Conservation (phyloP, 2,329 filamentous ascomycete genomes). For the Colletotrichum australisinense region DNA sequence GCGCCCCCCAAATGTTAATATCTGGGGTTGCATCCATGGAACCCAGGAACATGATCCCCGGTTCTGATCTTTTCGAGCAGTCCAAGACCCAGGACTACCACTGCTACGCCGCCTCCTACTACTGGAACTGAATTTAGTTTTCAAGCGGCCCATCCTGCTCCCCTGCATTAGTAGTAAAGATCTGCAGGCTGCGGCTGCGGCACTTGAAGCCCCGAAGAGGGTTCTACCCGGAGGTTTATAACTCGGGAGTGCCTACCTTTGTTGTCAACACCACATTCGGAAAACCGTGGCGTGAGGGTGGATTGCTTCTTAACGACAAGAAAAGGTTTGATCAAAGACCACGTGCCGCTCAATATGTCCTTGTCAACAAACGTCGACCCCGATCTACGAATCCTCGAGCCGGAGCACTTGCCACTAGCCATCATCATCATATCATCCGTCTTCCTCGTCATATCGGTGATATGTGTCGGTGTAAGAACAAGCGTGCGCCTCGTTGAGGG, state of each 20-base stretch:
- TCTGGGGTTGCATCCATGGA: conserved; percentile 29
- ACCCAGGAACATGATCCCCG: conserved; percentile 11
- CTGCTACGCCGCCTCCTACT: conserved; percentile 5
- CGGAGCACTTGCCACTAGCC: conserved; percentile 21
- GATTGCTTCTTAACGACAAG: not conserved
- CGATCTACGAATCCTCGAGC: conserved; percentile 25
- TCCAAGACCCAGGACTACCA: not conserved
- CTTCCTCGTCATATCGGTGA: conserved; percentile 27
- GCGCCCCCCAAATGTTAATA: conserved; percentile 1
- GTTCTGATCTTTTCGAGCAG: conserved; percentile 16
- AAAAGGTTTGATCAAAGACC: not conserved
- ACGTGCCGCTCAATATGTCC: conserved; percentile 17
- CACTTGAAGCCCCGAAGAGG: not conserved
- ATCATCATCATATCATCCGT: conserved; percentile 31
- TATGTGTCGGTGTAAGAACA: conserved; percentile 27
- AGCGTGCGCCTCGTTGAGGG: conserved; percentile 22
- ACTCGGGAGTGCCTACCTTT: not conserved
- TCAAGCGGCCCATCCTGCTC: not conserved
- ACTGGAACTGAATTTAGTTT: not conserved
- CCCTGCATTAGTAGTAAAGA: conserved; percentile 13
- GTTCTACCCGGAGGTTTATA: conserved; percentile 11
- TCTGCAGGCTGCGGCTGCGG: conserved; percentile 3
- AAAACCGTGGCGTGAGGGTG: not conserved
- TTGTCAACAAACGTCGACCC: conserved; percentile 27
- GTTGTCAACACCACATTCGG: not conserved